These are phyloP conservation scores for Cryptococcus sp. DNA, from an alignment of 1,284 basidiomycete genomes.

Conservation along the genomic window DNA sequence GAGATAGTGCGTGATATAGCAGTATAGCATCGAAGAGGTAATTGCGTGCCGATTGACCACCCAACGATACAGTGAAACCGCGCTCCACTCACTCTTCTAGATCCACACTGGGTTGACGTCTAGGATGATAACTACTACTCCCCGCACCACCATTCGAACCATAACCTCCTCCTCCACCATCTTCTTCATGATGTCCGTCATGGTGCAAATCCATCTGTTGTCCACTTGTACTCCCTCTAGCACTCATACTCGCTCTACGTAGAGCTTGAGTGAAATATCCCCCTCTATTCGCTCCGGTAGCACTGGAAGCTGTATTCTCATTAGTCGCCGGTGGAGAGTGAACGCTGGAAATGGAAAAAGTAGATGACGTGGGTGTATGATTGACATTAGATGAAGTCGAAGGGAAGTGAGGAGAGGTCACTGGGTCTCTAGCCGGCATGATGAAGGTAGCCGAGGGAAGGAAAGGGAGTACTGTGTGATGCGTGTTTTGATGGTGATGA, in stretches of 20 bases:
- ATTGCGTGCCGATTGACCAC: too few relatives aligned
- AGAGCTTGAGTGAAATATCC: background rate
- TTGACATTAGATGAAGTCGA: background rate
- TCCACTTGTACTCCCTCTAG: background rate
- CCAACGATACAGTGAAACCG: too few relatives aligned
- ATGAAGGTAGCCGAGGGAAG: background rate
- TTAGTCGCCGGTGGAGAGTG: too few relatives aligned
- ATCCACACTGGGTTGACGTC: background rate
- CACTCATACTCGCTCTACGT: background rate
- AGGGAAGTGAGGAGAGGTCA: background rate
- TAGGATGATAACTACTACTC: too few relatives aligned
- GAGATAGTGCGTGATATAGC: too few relatives aligned
- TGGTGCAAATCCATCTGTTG: background rate
- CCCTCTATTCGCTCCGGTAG: background rate
- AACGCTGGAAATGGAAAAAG: too few relatives aligned
- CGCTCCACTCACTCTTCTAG: conserved; percentile 1
- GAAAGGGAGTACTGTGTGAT: too few relatives aligned
- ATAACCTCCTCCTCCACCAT: background rate
- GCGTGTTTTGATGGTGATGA: too few relatives aligned
- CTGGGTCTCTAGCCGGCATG: background rate
- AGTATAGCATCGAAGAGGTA: too few relatives aligned
- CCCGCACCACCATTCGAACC: background rate
- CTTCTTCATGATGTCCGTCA: background rate
- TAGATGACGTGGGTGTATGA: too few relatives aligned
- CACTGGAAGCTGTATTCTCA: too few relatives aligned